A percentile compares a stretch with the other conserved stretches of the same genome.
phyloP scores from a whole-genome alignment of 2,329 filamentous ascomycete genomes.

The Cladophialophora bantiana region DNA sequence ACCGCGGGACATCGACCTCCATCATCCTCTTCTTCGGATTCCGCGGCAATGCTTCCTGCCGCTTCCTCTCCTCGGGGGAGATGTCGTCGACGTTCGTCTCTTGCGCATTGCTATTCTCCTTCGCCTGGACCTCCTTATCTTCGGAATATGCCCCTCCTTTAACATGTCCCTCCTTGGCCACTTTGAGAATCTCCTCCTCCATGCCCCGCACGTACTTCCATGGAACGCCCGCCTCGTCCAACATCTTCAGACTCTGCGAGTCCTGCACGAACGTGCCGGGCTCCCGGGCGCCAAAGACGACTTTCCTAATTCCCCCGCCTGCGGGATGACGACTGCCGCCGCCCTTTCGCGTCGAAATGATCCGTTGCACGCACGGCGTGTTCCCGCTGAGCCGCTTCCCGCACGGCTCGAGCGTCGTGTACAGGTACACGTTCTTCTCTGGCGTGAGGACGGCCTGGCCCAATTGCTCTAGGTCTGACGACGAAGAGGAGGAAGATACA shows the following conservation, averaged over 20 bases:
- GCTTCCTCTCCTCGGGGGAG: constrained; percentile 48
- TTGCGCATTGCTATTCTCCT: background rate
- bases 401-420: constrained; percentile 82
- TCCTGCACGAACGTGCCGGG: constrained; percentile 87
- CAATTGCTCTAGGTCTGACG: constrained; percentile 49
- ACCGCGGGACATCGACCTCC: constrained; percentile 43
- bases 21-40: constrained; percentile 59
- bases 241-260: constrained; percentile 74
- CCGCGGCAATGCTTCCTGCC: constrained; percentile 48
- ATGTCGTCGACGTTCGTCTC: constrained; percentile 50
- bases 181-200: constrained; percentile 78
- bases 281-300: constrained; percentile 88
- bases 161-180: constrained; percentile 82
- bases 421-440: constrained; percentile 67
- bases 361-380: constrained; percentile 72
- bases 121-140: constrained; percentile 40
- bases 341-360: constrained; percentile 60
- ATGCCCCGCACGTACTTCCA: constrained; percentile 77
- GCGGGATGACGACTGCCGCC: constrained; percentile 38
- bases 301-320: constrained; percentile 71
- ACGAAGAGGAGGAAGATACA: background rate
- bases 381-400: constrained; percentile 56
- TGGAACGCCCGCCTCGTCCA: constrained; percentile 75
- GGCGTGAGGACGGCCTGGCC: constrained; percentile 49
- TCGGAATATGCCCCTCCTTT: background rate